phyloP scores from a whole-genome alignment of 176 grass and related monocot genomes.

The Oryza glumipatula region DNA sequence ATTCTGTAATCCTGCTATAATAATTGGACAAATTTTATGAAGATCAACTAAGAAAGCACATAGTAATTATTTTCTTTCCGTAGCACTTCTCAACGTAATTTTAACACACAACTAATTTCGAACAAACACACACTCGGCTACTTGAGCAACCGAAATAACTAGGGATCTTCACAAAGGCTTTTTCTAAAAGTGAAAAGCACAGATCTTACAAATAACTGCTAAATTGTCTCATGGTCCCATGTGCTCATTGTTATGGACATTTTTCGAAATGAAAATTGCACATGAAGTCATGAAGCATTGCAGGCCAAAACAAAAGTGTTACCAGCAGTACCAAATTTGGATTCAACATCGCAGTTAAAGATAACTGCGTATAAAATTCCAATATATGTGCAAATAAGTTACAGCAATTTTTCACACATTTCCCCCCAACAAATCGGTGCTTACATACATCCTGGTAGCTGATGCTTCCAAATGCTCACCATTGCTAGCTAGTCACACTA shows the following conservation, averaged over 20 bases:
- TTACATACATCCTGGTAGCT: constrained; percentile 5
- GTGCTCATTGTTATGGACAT: not conserved
- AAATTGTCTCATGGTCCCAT: not conserved
- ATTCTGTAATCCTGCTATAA: not conserved
- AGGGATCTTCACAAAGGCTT: not conserved
- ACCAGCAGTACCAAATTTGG: not conserved
- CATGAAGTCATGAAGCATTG: not conserved
- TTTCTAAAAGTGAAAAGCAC: not conserved
- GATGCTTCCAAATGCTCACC: constrained; percentile 19
- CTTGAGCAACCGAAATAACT: not conserved
- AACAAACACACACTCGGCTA: not conserved
- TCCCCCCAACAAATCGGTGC: not conserved
- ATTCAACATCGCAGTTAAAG: not conserved
- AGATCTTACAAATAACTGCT: not conserved
- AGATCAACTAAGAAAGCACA: not conserved
- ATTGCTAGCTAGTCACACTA: constrained; percentile 16
- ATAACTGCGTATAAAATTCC: constrained; percentile 24
- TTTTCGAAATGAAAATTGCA: not conserved
- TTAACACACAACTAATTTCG: not conserved
- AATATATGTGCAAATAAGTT: constrained; percentile 45
- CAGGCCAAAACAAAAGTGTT: not conserved
- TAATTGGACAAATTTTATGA: not conserved
- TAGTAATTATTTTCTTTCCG: not conserved
- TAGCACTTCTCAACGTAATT: not conserved
- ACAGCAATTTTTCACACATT: constrained; percentile 12